A percentile compares a stretch with the other conserved stretches of the same genome.
phyloP scores from a whole-genome alignment of 2,329 filamentous ascomycete genomes.

The Penicillium sp. region DNA sequence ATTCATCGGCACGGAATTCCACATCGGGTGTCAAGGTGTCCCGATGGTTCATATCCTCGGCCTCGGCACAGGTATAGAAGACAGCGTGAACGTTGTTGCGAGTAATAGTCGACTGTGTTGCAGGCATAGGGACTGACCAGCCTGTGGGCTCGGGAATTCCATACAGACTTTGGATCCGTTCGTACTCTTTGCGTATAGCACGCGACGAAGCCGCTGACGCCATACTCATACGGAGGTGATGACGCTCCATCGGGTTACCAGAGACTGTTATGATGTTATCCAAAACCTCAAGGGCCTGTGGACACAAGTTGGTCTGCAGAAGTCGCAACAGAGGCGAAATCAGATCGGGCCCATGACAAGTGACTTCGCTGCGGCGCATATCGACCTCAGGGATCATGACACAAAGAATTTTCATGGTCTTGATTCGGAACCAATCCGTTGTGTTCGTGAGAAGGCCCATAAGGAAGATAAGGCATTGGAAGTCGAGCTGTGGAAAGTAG shows the following conservation, averaged over 20 bases:
- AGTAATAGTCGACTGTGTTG: constrained; percentile 82
- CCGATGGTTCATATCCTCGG: constrained; percentile 60
- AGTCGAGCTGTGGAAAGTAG: constrained; percentile 81
- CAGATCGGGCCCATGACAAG: constrained; percentile 86
- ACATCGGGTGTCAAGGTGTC: constrained; percentile 75
- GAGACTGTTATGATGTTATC: constrained; percentile 96
- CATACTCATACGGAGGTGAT: constrained; percentile 98
- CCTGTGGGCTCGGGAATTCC: constrained; percentile 94
- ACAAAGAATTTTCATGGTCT: constrained; percentile 87
- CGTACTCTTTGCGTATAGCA: constrained; percentile 88
- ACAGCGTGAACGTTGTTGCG: constrained; percentile 91
- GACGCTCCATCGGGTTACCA: constrained; percentile 86
- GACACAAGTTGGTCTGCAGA: constrained; percentile 89
- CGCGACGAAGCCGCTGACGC: constrained; percentile 77
- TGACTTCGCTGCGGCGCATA: constrained; percentile 87
- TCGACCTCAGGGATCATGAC: constrained; percentile 85
- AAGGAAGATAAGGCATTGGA: constrained; percentile 82
- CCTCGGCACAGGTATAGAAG: constrained; percentile 86
- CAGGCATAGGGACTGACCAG: constrained; percentile 93
- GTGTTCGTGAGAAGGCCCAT: constrained; percentile 90
- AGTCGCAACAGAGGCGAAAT: constrained; percentile 89
- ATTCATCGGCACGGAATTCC: constrained; percentile 88
- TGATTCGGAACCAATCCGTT: constrained; percentile 83
- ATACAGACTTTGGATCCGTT: constrained; percentile 89
- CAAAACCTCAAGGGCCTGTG: constrained; percentile 85